Conservation (phyloP, 768 basidiomycete genomes). For the Mycena floridula region DNA sequence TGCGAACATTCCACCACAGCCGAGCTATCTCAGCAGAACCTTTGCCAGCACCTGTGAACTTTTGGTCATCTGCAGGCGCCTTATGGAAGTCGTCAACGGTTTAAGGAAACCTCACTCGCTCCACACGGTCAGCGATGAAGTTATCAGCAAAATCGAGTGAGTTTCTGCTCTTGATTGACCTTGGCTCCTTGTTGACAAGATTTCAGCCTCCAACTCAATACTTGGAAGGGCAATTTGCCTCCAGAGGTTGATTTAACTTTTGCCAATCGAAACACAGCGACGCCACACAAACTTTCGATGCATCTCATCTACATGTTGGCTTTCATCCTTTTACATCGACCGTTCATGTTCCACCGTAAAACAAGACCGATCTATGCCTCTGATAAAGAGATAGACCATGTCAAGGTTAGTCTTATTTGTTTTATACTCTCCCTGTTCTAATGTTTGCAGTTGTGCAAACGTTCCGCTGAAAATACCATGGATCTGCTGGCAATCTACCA, state of each 20-base stretch:
- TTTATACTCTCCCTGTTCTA: slow-evolving; percentile 16
- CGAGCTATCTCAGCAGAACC: slow-evolving; percentile 36
- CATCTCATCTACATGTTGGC: slow-evolving; percentile 55
- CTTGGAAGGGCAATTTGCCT: slow-evolving; percentile 39
- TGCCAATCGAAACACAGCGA: slow-evolving; percentile 38
- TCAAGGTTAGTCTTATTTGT: slow-evolving; percentile 33
- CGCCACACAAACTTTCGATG: slow-evolving; percentile 50
- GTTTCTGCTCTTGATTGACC: slow-evolving; percentile 11
- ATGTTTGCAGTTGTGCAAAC: slow-evolving; percentile 40
- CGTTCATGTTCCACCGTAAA: slow-evolving; percentile 39
- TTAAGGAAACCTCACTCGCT: neutral
- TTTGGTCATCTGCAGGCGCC: slow-evolving; percentile 39
- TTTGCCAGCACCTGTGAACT: slow-evolving; percentile 46
- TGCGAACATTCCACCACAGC: slow-evolving; percentile 31
- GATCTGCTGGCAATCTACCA: slow-evolving; percentile 45
- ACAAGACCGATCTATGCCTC: too few species aligned
- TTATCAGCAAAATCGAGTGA: slow-evolving; percentile 50
- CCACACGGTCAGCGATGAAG: slow-evolving; percentile 35
- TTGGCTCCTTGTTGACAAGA: neutral
- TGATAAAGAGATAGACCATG: slow-evolving; percentile 43
- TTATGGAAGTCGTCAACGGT: slow-evolving; percentile 50
- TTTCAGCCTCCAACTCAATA: slow-evolving; percentile 37
- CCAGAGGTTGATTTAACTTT: slow-evolving; percentile 46
- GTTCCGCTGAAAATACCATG: slow-evolving; percentile 51
- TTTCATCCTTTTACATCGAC: slow-evolving; percentile 55